Conservation (phyloP, 768 basidiomycete species). For the Psilocybe cubensis region DNA sequence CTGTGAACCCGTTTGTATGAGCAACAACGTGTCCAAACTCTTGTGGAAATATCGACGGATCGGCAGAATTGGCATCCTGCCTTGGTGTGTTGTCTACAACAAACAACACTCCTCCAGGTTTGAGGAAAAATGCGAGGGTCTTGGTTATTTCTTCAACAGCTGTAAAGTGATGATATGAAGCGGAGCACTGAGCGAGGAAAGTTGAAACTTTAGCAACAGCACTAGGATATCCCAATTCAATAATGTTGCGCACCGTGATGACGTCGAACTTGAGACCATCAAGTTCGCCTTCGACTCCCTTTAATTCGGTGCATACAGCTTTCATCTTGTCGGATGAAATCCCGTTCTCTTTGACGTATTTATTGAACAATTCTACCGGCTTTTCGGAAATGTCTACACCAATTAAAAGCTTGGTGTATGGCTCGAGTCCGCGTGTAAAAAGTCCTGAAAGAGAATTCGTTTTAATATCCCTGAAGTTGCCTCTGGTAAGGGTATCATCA, state of each 20-base stretch:
- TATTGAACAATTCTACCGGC: slow-evolving; percentile 70
- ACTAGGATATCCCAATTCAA: neutral
- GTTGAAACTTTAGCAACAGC: too few relatives aligned
- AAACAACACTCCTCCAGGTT: slow-evolving; percentile 58
- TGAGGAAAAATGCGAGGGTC: slow-evolving; percentile 52
- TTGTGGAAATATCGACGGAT: neutral
- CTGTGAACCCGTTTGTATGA: slow-evolving; percentile 30
- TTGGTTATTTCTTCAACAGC: slow-evolving; percentile 50
- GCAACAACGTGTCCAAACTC: slow-evolving; percentile 26
- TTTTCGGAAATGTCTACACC: slow-evolving; percentile 78
- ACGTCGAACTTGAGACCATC: slow-evolving; percentile 65
- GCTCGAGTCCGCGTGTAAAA: slow-evolving; percentile 61
- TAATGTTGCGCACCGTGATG: slow-evolving; percentile 55
- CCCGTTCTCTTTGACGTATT: slow-evolving; percentile 59
- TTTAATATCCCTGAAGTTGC: neutral
- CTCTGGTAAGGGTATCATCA: slow-evolving; percentile 19
- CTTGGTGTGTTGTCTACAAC: slow-evolving; percentile 45
- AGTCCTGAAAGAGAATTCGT: slow-evolving; percentile 46
- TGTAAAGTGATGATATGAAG: slow-evolving; percentile 65
- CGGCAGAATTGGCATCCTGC: neutral
- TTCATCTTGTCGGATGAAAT: slow-evolving; percentile 67
- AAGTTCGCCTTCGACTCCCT: slow-evolving; percentile 49
- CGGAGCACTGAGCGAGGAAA: slow-evolving; percentile 50
- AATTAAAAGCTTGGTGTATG: slow-evolving; percentile 61
- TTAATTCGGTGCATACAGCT: slow-evolving; percentile 55